phyloP scores from a whole-genome alignment of 305 asterid species.

The Solanum aculeatissimum region DNA sequence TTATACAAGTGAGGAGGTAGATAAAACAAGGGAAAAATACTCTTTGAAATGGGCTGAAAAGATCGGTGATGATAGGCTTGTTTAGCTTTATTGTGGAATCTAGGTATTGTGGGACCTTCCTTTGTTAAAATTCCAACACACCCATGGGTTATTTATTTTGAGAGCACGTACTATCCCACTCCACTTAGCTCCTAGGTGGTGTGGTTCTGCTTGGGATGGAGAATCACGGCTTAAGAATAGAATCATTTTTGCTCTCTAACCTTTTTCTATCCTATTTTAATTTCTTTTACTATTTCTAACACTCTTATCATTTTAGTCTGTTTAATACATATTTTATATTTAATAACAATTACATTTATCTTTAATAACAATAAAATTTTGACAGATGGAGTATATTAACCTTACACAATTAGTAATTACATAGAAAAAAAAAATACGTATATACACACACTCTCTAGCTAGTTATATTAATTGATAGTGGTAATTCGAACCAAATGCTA shows the following conservation, averaged over 20 bases:
- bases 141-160: slow-evolving; percentile 10
- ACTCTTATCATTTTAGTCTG: too few relatives aligned
- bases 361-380: background rate
- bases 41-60: slow-evolving; percentile 20
- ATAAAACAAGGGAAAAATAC: slow-evolving; percentile 18
- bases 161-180: slow-evolving; percentile 13
- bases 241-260: background rate
- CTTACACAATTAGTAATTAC: background rate
- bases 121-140: background rate
- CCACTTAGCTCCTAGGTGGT: background rate
- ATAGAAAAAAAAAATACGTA: background rate
- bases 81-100: slow-evolving; percentile 10
- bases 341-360: too few relatives aligned
- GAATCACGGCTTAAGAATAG: background rate
- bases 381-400: background rate
- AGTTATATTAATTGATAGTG: background rate
- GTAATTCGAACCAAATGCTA: background rate
- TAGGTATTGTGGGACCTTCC: slow-evolving; percentile 41
- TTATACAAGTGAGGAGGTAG: slow-evolving; percentile 21
- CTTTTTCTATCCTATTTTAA: background rate
- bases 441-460: background rate
- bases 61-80: slow-evolving; percentile 27
- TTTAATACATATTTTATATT: too few relatives aligned
- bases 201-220: background rate
- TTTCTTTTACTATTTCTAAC: too few relatives aligned